These are phyloP conservation scores for Pharnaceum exiguum DNA, from an alignment of 148 eudicot genomes.

Conservation along the genomic window DNA sequence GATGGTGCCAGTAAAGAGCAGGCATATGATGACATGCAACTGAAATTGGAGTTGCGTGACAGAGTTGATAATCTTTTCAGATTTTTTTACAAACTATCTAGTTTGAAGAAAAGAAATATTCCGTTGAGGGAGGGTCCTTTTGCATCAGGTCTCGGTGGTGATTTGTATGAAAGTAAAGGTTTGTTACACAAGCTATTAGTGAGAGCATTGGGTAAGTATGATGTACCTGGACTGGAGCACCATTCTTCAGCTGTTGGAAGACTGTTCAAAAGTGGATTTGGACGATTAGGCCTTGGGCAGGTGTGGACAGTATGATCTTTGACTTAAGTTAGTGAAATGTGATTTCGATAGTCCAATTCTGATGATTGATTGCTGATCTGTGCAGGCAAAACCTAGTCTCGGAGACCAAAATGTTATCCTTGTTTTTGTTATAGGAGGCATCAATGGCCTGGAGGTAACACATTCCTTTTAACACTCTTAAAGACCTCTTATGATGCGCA, in stretches of 20 bases:
- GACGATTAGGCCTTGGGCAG: constrained; percentile 98
- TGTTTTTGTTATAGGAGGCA: constrained; percentile 87
- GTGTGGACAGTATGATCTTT: constrained; percentile 24
- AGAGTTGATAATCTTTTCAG: constrained; percentile 87
- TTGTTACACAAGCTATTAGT: constrained; percentile 61
- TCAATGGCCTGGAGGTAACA: constrained; percentile 78
- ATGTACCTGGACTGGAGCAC: constrained; percentile 83
- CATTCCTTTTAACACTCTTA: too few species aligned
- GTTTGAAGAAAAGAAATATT: constrained; percentile 45
- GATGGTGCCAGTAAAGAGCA: constrained; percentile 51
- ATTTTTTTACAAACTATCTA: constrained; percentile 73
- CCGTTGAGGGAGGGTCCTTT: constrained; percentile 43
- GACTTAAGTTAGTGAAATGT: not conserved
- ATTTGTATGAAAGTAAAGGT: constrained; percentile 65
- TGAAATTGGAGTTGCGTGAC: constrained; percentile 86
- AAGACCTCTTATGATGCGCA: too few species aligned
- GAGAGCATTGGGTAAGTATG: constrained; percentile 55
- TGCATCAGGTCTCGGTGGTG: constrained; percentile 41
- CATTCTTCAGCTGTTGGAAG: constrained; percentile 96
- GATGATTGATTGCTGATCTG: constrained; percentile 13
- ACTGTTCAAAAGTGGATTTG: constrained; percentile 89
- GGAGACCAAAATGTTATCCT: constrained; percentile 78
- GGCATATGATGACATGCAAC: constrained; percentile 74
- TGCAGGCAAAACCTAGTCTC: constrained; percentile 90
- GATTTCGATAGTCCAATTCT: not conserved